A percentile compares a stretch with the other conserved stretches of the same genome.
phyloP scores from a whole-genome alignment of 257 asterid species.

The Eustoma russellianum region DNA sequence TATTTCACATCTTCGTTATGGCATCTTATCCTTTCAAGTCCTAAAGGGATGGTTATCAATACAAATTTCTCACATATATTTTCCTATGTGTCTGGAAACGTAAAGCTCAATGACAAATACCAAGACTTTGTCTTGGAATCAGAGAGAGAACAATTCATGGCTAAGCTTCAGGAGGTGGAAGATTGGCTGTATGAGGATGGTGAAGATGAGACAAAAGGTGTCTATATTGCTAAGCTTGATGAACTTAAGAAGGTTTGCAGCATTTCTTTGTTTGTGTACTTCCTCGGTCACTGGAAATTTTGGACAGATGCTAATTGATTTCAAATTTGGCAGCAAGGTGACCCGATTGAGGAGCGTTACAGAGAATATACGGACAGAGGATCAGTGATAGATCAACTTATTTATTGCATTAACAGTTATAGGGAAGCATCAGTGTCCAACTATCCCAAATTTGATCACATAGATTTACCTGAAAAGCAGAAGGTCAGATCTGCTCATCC shows the following conservation, averaged over 20 bases:
- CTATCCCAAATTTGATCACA: slow-evolving; percentile 79
- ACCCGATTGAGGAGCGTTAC: slow-evolving; percentile 79
- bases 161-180: slow-evolving; percentile 79
- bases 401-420: slow-evolving; percentile 60
- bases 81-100: neutral
- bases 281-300: neutral
- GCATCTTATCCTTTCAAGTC: neutral
- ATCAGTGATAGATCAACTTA: slow-evolving; percentile 50
- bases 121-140: slow-evolving; percentile 55
- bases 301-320: neutral
- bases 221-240: slow-evolving; percentile 70
- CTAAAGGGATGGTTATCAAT: neutral
- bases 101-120: slow-evolving; percentile 68
- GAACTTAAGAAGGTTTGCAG: slow-evolving; percentile 55
- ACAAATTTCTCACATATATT: neutral
- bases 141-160: slow-evolving; percentile 62
- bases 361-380: slow-evolving; percentile 76
- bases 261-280: neutral
- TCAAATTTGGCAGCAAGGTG: slow-evolving; percentile 63
- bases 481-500: slow-evolving; percentile 24
- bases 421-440: slow-evolving; percentile 71
- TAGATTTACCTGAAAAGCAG: slow-evolving; percentile 64
- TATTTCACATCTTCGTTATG: too few relatives aligned
- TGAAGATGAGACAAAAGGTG: slow-evolving; percentile 78
- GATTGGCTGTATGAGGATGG: slow-evolving; percentile 98